Conservation (phyloP, 192 early-diverging fungal species). For the Entrophospora sp. region DNA sequence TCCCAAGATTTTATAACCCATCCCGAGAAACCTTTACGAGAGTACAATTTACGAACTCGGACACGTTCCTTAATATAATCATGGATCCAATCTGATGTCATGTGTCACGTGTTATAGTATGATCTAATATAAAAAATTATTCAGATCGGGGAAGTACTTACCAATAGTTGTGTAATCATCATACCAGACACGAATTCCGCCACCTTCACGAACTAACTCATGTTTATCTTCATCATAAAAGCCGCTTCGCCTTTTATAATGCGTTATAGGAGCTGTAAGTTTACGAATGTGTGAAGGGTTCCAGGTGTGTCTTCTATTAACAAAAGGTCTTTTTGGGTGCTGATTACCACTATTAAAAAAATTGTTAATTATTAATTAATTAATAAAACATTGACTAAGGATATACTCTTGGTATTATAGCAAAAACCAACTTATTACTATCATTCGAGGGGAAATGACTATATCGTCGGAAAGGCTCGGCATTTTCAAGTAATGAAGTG, state of each 20-base stretch:
- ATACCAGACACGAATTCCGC: slow-evolving; percentile 51
- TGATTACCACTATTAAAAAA: too few relatives aligned
- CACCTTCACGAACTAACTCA: slow-evolving; percentile 40
- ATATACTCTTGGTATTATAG: too few relatives aligned
- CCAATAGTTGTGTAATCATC: slow-evolving; percentile 61
- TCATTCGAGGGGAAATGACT: too few relatives aligned
- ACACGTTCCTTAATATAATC: slow-evolving; percentile 52
- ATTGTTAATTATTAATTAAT: too few relatives aligned
- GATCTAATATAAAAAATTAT: neutral
- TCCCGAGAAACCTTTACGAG: slow-evolving; percentile 32
- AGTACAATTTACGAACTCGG: slow-evolving; percentile 24
- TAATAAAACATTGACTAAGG: too few relatives aligned
- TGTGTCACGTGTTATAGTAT: slow-evolving; percentile 16
- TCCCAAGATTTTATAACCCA: slow-evolving; percentile 49
- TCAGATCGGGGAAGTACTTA: slow-evolving; percentile 13
- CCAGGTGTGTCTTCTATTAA: slow-evolving; percentile 9
- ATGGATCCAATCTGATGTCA: slow-evolving; percentile 51
- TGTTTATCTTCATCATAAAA: slow-evolving; percentile 42
- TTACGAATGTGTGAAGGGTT: neutral
- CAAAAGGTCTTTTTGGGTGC: too few relatives aligned
- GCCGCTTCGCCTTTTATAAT: slow-evolving; percentile 24
- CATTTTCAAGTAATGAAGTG: too few relatives aligned
- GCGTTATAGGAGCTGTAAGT: neutral
- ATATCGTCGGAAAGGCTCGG: too few relatives aligned
- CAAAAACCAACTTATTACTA: too few relatives aligned